Conservation (phyloP, 1,139 yeast species). For the Nakaseomyces kungkrabaensis region DNA sequence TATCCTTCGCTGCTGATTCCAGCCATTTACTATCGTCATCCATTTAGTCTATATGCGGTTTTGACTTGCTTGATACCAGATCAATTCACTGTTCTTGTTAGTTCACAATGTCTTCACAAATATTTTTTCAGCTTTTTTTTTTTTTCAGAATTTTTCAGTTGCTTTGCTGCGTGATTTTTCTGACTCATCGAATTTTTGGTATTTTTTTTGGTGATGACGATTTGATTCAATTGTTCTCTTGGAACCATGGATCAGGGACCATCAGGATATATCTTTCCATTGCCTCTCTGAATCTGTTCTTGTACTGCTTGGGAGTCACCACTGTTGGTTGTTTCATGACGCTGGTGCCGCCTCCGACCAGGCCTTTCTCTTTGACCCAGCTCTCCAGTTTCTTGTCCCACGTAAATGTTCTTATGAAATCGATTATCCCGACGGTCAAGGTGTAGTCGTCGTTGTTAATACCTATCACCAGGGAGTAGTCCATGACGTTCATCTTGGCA, state of each 20-base stretch:
- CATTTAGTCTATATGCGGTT: too few relatives aligned
- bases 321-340: slow-evolving; percentile 94
- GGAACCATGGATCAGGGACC: slow-evolving; percentile 86
- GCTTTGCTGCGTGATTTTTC: not conserved
- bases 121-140: not conserved
- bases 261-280: slow-evolving; percentile 92
- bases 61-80: too few relatives aligned
- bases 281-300: slow-evolving; percentile 89
- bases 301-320: slow-evolving; percentile 91
- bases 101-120: not conserved
- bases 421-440: slow-evolving; percentile 88
- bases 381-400: slow-evolving; percentile 98
- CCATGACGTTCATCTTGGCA: slow-evolving; percentile 98
- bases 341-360: slow-evolving; percentile 78
- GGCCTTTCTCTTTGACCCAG: slow-evolving; percentile 93
- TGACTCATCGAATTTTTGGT: not conserved
- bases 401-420: slow-evolving; percentile 89
- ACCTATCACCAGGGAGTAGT: slow-evolving; percentile 89
- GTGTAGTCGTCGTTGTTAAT: slow-evolving; percentile 60
- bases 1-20: slow-evolving; percentile 20
- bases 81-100: too few relatives aligned
- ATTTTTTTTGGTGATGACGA: not conserved
- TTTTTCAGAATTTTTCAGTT: not conserved
- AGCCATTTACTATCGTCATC: slow-evolving; percentile 2
- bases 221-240: slow-evolving; percentile 19